Evolutionary conservation across 306 rosid genomes (phyloP).

Genomic region (Alnus glutinosa): DNA sequence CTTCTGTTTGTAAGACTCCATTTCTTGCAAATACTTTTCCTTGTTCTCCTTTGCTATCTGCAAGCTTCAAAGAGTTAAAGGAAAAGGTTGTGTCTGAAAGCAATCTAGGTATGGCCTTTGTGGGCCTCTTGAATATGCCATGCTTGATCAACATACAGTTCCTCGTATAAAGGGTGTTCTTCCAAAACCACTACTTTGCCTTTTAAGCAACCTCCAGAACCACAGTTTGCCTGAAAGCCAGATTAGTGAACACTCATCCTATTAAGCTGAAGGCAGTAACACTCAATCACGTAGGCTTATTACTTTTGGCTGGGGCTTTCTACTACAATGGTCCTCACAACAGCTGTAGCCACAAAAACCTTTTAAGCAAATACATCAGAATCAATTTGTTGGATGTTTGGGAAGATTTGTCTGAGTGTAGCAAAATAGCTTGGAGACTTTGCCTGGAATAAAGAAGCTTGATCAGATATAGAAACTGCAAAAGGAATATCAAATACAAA

Average conservation of each 20-base stretch:
- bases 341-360: constrained; percentile 26
- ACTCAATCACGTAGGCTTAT: background rate
- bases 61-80: too few relatives aligned
- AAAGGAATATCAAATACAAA: constrained; percentile 23
- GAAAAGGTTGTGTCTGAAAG: too few relatives aligned
- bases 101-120: too few relatives aligned
- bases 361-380: constrained; percentile 56
- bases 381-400: constrained; percentile 80
- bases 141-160: background rate
- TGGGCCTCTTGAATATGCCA: background rate
- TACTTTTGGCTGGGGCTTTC: constrained; percentile 21
- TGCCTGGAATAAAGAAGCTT: constrained; percentile 57
- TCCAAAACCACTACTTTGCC: background rate
- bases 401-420: constrained; percentile 51
- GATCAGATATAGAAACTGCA: constrained; percentile 24
- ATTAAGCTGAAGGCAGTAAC: background rate
- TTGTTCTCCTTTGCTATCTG: too few relatives aligned
- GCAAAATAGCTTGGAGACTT: constrained; percentile 55
- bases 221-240: constrained; percentile 12
- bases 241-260: background rate
- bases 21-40: too few relatives aligned
- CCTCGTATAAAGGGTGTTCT: background rate
- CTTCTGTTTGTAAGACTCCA: too few relatives aligned
- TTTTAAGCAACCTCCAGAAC: background rate
- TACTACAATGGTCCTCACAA: constrained; percentile 6